Evolutionary conservation across 495 filamentous ascomycete species (phyloP).

Genomic region (Usnea hakonensis): DNA sequence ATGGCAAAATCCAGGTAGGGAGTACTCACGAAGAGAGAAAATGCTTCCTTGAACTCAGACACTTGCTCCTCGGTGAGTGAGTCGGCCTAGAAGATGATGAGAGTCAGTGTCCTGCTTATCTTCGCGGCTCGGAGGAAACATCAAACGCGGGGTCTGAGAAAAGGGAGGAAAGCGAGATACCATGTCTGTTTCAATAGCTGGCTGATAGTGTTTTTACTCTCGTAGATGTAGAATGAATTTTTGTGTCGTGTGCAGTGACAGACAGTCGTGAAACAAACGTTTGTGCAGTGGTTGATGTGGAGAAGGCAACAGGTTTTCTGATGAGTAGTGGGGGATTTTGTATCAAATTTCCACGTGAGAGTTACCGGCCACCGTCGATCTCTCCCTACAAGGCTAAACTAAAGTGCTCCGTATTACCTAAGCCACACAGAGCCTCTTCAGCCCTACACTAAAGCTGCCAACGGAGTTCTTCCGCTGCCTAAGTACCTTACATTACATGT

Average conservation of each 20-base stretch:
- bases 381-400: slow-evolving; percentile 6
- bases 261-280: neutral
- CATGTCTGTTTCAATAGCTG: neutral
- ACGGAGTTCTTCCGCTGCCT: neutral
- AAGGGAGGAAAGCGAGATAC: neutral
- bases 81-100: slow-evolving; percentile 56
- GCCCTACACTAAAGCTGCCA: neutral
- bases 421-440: slow-evolving; percentile 1
- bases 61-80: slow-evolving; percentile 98
- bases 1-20: neutral
- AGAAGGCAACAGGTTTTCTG: neutral
- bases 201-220: too few species aligned
- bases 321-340: slow-evolving; percentile 4
- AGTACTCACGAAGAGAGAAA: slow-evolving; percentile 94
- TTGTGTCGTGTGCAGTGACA: neutral
- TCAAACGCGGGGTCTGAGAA: slow-evolving; percentile 12
- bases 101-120: slow-evolving; percentile 13
- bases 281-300: neutral
- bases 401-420: neutral
- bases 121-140: neutral
- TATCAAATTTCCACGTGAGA: neutral
- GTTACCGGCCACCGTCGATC: neutral
- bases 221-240: neutral
- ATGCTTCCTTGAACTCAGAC: slow-evolving; percentile 99
- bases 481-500: neutral